Conservation (phyloP, 345 rosid genomes). For the Eucalyptus tenuipes region DNA sequence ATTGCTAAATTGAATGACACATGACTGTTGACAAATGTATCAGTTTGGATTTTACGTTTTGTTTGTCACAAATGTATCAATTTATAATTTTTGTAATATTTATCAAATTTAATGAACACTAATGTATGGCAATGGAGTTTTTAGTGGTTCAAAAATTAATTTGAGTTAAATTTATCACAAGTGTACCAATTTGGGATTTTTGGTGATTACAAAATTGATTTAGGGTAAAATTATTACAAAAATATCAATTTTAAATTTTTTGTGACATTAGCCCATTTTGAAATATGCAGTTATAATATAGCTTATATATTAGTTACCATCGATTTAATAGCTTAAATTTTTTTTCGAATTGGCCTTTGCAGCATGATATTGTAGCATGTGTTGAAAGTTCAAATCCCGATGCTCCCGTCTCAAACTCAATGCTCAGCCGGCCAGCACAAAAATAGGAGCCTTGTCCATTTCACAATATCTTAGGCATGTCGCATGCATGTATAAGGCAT, state of each 20-base stretch:
- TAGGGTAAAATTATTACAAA: no score
- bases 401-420: background rate
- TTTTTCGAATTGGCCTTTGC: background rate
- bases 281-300: background rate
- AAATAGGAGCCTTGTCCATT: background rate
- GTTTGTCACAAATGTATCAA: rapidly evolving
- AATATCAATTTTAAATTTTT: no score
- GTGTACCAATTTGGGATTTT: rapidly evolving
- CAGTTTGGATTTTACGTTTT: rapidly evolving
- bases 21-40: rapidly evolving
- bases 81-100: no score
- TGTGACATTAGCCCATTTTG: no score
- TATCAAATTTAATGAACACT: no score
- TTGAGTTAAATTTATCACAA: no score
- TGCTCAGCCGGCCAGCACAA: background rate
- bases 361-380: background rate
- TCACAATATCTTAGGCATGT: background rate
- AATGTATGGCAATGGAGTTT: no score
- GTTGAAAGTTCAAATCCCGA: background rate
- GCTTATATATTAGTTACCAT: background rate
- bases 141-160: no score
- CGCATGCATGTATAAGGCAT: background rate
- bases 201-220: rapidly evolving
- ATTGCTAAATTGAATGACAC: rapidly evolving
- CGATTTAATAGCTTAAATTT: rapidly evolving